Base-by-base conservation (phyloP, 2,329 filamentous ascomycete species). In the Penicillium palitans region DNA sequence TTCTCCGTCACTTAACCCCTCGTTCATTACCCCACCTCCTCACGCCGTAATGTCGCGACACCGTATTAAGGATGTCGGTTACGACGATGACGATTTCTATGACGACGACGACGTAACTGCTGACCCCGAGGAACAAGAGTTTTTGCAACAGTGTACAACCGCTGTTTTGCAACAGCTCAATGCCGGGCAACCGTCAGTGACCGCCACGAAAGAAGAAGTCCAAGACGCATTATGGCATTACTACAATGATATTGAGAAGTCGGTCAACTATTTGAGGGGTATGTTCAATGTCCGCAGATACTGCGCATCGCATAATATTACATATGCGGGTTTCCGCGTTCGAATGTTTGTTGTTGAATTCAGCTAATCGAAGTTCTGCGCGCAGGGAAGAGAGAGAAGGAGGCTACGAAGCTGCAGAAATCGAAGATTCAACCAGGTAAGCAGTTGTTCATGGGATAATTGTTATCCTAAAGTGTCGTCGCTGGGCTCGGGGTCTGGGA, bases 201-300 rank as follows among this genome's bases (percentile, higher is more conserved):
- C 81, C 70, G 78, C 84, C n/a, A 81, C 84, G 6, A 84, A 88
- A 59, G 79, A 81, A 39, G 89, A 96, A 70, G 93, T 97, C 61
- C 87, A 96, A 72, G 93, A 98, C 61, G 85, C 93, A 0, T 77
- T 99, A 17, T 98, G 92, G 91, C 87, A 99, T 76, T 97, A 97
- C 75, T 98, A 93, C 74, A 98, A 93, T 72, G 93, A 99, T 68
- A 82, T 96, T 31, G 89, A 87, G 57, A 96, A 96, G 75, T 87
- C 91, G 1, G 88, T 96, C 39, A 82, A 84, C 57, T 97, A 96
- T 70, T 76, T 99, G 58, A 84, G 87, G 62, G 89, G 87, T 81
- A 87, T 66, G 74, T 61, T 29, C 58, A 8, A 25, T 54, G 13
- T 70, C 8, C n/a, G 6, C 17, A 33, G 4, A 41, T 54, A n/a